Evolutionary conservation across 495 filamentous ascomycete species (phyloP).

Genomic region (Neurospora cerealis): DNA sequence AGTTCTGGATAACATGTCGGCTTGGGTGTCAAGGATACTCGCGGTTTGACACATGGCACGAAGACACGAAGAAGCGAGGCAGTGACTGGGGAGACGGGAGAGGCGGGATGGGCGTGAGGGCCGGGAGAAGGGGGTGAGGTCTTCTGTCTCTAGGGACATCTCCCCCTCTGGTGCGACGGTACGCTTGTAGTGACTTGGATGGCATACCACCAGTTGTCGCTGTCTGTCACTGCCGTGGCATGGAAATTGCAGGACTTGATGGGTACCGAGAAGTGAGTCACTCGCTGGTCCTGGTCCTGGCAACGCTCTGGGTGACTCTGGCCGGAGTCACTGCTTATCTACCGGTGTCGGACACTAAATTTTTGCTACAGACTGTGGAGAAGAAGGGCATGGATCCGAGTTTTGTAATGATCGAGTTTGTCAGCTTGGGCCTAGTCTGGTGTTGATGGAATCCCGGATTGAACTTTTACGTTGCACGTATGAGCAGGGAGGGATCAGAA

Average conservation of each 20-base stretch:
- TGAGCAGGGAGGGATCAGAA: too few relatives aligned
- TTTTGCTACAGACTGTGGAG: not conserved
- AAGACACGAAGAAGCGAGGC: not conserved
- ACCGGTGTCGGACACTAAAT: not conserved
- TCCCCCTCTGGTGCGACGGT: not conserved
- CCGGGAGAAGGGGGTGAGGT: not conserved
- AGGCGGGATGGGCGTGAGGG: not conserved
- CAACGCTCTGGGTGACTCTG: not conserved
- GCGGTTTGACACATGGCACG: not conserved
- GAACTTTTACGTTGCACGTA: too few relatives aligned
- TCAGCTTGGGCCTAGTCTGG: not conserved
- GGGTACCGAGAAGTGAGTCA: not conserved
- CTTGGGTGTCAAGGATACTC: not conserved
- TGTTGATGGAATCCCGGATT: not conserved
- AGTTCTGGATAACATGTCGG: not conserved
- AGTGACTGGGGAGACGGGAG: not conserved
- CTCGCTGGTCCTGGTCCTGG: not conserved
- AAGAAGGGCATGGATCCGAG: not conserved
- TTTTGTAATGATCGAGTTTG: not conserved
- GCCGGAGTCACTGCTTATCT: not conserved
- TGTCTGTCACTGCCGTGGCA: not conserved
- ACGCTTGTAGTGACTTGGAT: not conserved
- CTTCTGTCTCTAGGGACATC: not conserved
- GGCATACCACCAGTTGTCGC: not conserved
- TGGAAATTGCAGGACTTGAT: not conserved